Evolutionary conservation across 805 yeast genomes (phyloP).

Genomic region (Yamadazyma phyllophila): DNA sequence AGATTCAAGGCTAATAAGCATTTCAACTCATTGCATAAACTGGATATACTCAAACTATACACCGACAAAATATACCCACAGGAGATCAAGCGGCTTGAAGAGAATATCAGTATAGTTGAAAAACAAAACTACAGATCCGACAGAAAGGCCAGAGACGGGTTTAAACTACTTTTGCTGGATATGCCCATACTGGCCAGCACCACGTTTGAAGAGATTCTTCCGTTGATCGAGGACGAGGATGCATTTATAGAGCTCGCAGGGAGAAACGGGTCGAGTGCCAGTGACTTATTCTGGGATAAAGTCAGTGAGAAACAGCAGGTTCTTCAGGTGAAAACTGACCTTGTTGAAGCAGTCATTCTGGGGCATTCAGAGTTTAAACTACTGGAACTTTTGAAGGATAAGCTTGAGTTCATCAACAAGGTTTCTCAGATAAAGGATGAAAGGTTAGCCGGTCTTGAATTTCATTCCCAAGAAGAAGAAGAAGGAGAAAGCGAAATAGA

Average conservation of each 20-base stretch:
- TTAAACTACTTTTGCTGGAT: slow-evolving; percentile 44
- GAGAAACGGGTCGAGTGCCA: slow-evolving; percentile 71
- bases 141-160: slow-evolving; percentile 63
- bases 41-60: slow-evolving; percentile 60
- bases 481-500: slow-evolving; percentile 12
- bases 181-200: slow-evolving; percentile 45
- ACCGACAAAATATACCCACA: slow-evolving; percentile 35
- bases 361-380: not conserved
- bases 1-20: slow-evolving; percentile 61
- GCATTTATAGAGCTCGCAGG: slow-evolving; percentile 65
- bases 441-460: slow-evolving; percentile 22
- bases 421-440: slow-evolving; percentile 27
- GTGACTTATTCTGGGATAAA: slow-evolving; percentile 73
- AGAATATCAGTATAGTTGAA: slow-evolving; percentile 23
- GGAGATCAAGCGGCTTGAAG: slow-evolving; percentile 19
- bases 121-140: slow-evolving; percentile 52
- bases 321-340: slow-evolving; percentile 57
- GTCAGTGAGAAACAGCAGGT: slow-evolving; percentile 60
- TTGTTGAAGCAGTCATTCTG: slow-evolving; percentile 49
- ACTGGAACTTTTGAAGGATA: not conserved
- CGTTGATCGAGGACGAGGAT: slow-evolving; percentile 50
- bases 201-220: slow-evolving; percentile 60
- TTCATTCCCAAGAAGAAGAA: not conserved
- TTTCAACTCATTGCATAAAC: slow-evolving; percentile 47
- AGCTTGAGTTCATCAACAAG: slow-evolving; percentile 15